Evolutionary conservation across 2,329 filamentous ascomycete species (phyloP), one percentile per base, ranked within the genome.

Genomic region (Neophaeococcomyces aloes): DNA sequence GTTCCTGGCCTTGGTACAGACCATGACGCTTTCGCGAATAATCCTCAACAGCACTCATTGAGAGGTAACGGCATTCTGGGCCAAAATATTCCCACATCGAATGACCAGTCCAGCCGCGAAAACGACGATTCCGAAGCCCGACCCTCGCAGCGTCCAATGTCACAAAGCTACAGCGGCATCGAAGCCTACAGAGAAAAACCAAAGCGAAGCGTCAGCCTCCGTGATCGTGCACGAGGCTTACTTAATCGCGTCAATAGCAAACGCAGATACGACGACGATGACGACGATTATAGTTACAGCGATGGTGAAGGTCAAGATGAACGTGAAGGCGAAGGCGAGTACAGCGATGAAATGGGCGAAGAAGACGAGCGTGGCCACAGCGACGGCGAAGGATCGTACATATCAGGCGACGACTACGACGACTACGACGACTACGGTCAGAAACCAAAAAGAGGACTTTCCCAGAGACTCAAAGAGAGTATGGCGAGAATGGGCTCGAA

Each of bases 121-220:
- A n/a, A 34, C 5, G 14, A 40, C 25, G 17, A 42, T 23, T 15
- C 18, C 14, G 21, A 27, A 29, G 14, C 19, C 25, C 18, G 15
- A n/a, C 14, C 3, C 19, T 7, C 23, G 11, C 19, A 30, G 7
- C 21, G 42, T 10, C 14, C 32, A 8, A n/a, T 14, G 7, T 29
- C 35, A 21, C 48, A 48, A 38, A 54, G 59, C 33, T 62, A 61
- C 48, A 50, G 50, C 6, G 57, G 59, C 13, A 55, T 61, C 18
- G 58, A 61, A 38, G 57, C 59, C 7, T 61, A 61, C 40, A 48
- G 51, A 27, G 56, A 56, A 40, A 55, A 48, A 46, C 52, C 55
- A 38, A 54, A 55, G 38, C 49, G 55, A 39, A 52, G 53, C 37
- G 37, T 55, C 7, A 51, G 46, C 25, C 33, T 44, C 3, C 32